Evolutionary conservation across 2,329 filamentous ascomycete genomes (phyloP).

Genomic region (Xylariaceae sp.): DNA sequence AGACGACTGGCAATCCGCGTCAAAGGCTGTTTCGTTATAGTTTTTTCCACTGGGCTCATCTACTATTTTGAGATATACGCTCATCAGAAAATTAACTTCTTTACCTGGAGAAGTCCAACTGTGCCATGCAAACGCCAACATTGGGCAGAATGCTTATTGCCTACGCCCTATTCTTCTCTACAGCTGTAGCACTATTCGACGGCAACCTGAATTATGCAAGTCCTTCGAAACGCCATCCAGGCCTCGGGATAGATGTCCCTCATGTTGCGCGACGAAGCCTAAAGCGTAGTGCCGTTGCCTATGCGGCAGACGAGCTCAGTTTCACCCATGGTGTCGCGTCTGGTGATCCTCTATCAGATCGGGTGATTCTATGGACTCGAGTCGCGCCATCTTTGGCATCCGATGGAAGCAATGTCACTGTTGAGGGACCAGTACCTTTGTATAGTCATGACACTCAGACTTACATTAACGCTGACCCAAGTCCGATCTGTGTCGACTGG

Average conservation of each 20-base stretch:
- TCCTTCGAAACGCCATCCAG: conserved; percentile 60
- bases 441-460: conserved; percentile 46
- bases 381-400: conserved; percentile 43
- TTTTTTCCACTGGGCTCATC: too few species aligned
- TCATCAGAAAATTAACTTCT: too few species aligned
- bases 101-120: background rate
- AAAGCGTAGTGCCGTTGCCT: conserved; percentile 38
- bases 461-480: conserved; percentile 39
- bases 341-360: conserved; percentile 38
- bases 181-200: conserved; percentile 20
- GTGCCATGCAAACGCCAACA: conserved; percentile 4
- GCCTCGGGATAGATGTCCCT: conserved; percentile 60
- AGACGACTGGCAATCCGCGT: too few species aligned
- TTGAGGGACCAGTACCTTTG: conserved; percentile 39
- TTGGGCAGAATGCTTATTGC: background rate
- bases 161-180: conserved; percentile 1
- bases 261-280: conserved; percentile 54
- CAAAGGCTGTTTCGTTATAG: too few species aligned
- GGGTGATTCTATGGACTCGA: conserved; percentile 39
- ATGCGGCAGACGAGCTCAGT: conserved; percentile 45
- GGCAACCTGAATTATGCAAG: conserved; percentile 64
- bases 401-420: conserved; percentile 42
- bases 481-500: conserved; percentile 62
- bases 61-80: too few species aligned
- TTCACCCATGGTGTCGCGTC: conserved; percentile 62